Evolutionary conservation across 306 rosid species (phyloP), one percentile per base, ranked within the genome.

Genomic region (Oemleria cerasiformis): DNA sequence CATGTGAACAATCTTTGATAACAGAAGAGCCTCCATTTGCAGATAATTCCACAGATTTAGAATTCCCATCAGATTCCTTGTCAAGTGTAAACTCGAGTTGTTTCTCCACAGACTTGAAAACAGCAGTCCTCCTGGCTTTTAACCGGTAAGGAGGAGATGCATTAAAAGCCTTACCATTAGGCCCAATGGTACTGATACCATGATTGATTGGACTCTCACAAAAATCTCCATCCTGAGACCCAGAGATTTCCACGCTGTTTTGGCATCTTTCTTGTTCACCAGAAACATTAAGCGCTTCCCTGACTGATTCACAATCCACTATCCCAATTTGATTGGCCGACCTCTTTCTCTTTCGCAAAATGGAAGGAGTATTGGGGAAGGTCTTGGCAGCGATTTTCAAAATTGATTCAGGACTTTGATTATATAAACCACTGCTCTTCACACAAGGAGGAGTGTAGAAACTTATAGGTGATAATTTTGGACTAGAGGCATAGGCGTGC

Each of bases 91-190:
- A 88, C 51, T 86, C 86, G 59, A 94, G 97, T 85, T 91, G 97
- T 79, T 91, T 94, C 82, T 94, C 97, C 78, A 94, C 96, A 30
- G 97, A 91, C 85, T 87, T 94, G 75, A 77, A 76, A 72, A 88
- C 74, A 2, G 91, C 88, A 70, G 92, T 94, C 73, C 96, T 78
- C 73, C 86, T 89, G 79, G 91, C 78, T 88, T 90, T 91, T 85
- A 94, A 78, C 77, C 87, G 77, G 83, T 94, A 94, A 7, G 97
- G 97, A 56, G 99, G 99, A 85, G 99, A 94, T 68, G 96, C 96
- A 75, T 85, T 91, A 78, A 85, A 86, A 53, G 84, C 84, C 88
- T 82, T 91, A 60, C 78, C 83, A 70, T 81, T 76, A 71, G 86
- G 65, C 67, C 76, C 73, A 49, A 21, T 75, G 68, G 73, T 78